Conservation (phyloP, 192 early-diverging fungal genomes). For the Haplosporangium gracile region DNA sequence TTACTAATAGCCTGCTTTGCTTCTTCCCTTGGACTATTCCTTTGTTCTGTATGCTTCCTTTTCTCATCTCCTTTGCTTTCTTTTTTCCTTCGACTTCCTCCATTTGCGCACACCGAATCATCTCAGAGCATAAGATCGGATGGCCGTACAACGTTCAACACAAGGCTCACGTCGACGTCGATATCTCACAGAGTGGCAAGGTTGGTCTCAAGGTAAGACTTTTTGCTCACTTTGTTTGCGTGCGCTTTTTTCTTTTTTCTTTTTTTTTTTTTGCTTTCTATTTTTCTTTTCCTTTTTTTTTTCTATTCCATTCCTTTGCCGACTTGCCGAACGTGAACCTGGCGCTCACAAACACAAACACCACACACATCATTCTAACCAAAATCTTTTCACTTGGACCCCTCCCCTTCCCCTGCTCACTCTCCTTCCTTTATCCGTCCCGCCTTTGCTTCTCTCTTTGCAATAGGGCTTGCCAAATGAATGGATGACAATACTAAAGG, state of each 20-base stretch:
- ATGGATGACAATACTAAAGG: slow-evolving; percentile 60
- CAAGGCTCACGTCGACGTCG: slow-evolving; percentile 65
- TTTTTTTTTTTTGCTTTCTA: neutral
- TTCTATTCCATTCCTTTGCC: neutral
- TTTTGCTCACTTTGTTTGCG: slow-evolving; percentile 3
- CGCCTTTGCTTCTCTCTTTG: slow-evolving; percentile 3
- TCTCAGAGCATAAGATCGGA: slow-evolving; percentile 56
- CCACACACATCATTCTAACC: neutral
- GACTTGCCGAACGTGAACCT: slow-evolving; percentile 11
- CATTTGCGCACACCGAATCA: neutral
- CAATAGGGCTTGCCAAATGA: slow-evolving; percentile 61
- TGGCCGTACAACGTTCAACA: slow-evolving; percentile 68
- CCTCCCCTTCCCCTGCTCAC: neutral
- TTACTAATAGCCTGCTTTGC: neutral
- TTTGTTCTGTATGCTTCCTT: slow-evolving; percentile 1
- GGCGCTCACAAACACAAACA: neutral
- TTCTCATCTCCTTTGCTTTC: slow-evolving; percentile 3
- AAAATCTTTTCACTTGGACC: neutral
- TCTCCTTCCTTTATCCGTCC: neutral
- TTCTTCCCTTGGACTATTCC: neutral
- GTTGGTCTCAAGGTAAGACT: slow-evolving; percentile 18
- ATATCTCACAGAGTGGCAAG: slow-evolving; percentile 36
- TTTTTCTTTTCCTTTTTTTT: neutral
- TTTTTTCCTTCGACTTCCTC: neutral
- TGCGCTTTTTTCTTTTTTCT: neutral